phyloP scores from a whole-genome alignment of 2,329 filamentous ascomycete genomes.

The Diaporthe longicolla region DNA sequence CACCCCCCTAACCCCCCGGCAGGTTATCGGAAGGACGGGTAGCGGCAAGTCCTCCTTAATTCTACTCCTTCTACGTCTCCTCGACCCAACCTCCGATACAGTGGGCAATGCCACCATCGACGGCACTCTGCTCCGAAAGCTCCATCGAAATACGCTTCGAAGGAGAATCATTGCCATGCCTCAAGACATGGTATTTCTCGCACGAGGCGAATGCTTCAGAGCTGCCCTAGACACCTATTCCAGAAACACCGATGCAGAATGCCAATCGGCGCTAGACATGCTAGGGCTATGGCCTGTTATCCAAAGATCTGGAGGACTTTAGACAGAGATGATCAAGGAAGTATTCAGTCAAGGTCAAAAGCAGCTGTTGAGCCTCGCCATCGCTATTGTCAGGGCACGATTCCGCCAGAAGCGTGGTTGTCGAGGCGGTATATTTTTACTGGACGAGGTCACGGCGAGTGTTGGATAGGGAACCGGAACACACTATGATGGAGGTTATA shows the following conservation, averaged over 20 bases:
- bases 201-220: too few relatives aligned
- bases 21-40: too few relatives aligned
- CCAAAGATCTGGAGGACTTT: constrained; percentile 47
- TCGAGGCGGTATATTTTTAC: constrained; percentile 35
- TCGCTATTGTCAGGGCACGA: constrained; percentile 58
- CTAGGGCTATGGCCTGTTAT: constrained; percentile 47
- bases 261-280: constrained; percentile 45
- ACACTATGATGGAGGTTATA: constrained; percentile 41
- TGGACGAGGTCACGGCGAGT: constrained; percentile 41
- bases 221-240: constrained; percentile 52
- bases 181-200: too few relatives aligned
- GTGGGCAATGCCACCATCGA: too few relatives aligned
- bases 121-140: too few relatives aligned
- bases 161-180: too few relatives aligned
- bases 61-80: too few relatives aligned
- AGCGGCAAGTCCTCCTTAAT: too few relatives aligned
- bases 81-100: too few relatives aligned
- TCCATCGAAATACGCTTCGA: too few relatives aligned
- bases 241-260: constrained; percentile 44
- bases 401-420: neutral
- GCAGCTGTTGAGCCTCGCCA: constrained; percentile 65
- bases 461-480: constrained; percentile 40
- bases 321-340: constrained; percentile 54
- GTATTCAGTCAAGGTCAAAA: constrained; percentile 66
- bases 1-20: too few relatives aligned